Base-by-base conservation (phyloP, 768 basidiomycete species). In the Rhodotorula paludigena region DNA sequence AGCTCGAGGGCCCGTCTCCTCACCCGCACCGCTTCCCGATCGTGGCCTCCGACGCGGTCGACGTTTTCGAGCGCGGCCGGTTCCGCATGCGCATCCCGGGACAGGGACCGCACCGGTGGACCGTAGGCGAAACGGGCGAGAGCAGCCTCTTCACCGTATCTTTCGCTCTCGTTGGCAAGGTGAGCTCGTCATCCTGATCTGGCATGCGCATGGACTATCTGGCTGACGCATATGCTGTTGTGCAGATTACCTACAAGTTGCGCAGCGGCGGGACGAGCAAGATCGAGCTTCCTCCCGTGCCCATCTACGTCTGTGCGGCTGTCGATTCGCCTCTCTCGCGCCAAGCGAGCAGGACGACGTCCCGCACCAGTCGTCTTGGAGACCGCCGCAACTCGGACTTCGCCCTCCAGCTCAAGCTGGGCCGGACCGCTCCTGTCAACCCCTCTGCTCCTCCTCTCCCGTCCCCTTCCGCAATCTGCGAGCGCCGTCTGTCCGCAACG, bases 101-200 rank as follows among this genome's bases (percentile, higher is more conserved):
- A 48, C 38, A 33, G 2, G 54, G 54, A 16, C 35, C 35, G 25
- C 38, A 55, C n/a, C 38, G 47, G 0, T 66, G 55, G 54, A 44
- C 54, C 35, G 45, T 56, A 16, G 65, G 65, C 47, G 65, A 66
- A 28, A 61, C 59, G 38, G 59, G 65, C 35, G 41, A 42, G 41
- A 61, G 41, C 55, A 41, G 33, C 47, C 32, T 51, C 25, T 44
- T 66, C 47, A 10, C 39, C 15, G 48, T 66, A 23, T 8, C 16
- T 5, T 66, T 61, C 41, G 28, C 41, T n/a, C 55, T 66, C 48
- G 25, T 39, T 12, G 53, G 38, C 18, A 35, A 52, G 45, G 65
- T 66, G 47, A 41, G 65, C 18, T 48, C 15, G 32, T 28, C 23
- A 15, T 18, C 11, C 42, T 32, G 25, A 35, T 9, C 20, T 2